Percentiles rank a stretch among this genome's conserved stretches.
These are phyloP conservation scores for Claviceps lovelessii DNA, from an alignment of 2,329 filamentous ascomycete species.

Conservation along the genomic window DNA sequence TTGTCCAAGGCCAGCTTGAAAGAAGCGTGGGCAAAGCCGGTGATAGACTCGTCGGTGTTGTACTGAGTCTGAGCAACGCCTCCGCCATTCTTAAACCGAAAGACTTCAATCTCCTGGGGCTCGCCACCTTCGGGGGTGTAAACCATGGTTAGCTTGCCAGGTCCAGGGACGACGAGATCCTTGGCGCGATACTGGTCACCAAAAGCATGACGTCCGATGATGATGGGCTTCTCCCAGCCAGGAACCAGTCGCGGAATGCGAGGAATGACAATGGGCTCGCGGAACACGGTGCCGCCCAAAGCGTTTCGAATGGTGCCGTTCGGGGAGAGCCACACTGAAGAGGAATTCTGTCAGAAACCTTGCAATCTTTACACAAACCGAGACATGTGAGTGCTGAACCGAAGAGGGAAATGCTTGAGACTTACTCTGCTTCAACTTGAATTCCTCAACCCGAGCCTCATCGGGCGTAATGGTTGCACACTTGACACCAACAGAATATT, in stretches of 20 bases:
- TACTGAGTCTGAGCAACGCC: slow-evolving; percentile 92
- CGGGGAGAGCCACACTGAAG: slow-evolving; percentile 90
- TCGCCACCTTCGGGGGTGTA: slow-evolving; percentile 76
- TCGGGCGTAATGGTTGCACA: slow-evolving; percentile 98
- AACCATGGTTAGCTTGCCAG: slow-evolving; percentile 86
- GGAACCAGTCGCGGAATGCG: slow-evolving; percentile 85
- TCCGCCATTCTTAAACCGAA: slow-evolving; percentile 71
- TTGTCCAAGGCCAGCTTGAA: slow-evolving; percentile 92
- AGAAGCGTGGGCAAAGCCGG: slow-evolving; percentile 84
- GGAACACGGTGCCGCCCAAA: slow-evolving; percentile 90
- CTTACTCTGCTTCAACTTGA: slow-evolving; percentile 95
- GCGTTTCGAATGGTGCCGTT: slow-evolving; percentile 75
- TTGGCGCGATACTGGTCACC: slow-evolving; percentile 98
- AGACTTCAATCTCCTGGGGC: slow-evolving; percentile 80
- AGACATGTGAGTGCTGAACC: neutral
- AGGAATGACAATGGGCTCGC: slow-evolving; percentile 94
- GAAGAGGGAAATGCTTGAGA: slow-evolving; percentile 5
- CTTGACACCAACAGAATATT: slow-evolving; percentile 97
- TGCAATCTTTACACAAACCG: neutral
- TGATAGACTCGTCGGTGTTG: slow-evolving; percentile 94
- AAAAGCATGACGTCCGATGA: slow-evolving; percentile 96
- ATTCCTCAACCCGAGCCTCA: slow-evolving; percentile 91
- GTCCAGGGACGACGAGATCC: slow-evolving; percentile 68
- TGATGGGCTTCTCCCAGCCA: slow-evolving; percentile 97
- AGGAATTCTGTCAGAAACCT: slow-evolving; percentile 1